Evolutionary conservation across 352 stramenopile species (phyloP), one percentile per base, ranked within the genome.

Genomic region (Phytophthora meadii): DNA sequence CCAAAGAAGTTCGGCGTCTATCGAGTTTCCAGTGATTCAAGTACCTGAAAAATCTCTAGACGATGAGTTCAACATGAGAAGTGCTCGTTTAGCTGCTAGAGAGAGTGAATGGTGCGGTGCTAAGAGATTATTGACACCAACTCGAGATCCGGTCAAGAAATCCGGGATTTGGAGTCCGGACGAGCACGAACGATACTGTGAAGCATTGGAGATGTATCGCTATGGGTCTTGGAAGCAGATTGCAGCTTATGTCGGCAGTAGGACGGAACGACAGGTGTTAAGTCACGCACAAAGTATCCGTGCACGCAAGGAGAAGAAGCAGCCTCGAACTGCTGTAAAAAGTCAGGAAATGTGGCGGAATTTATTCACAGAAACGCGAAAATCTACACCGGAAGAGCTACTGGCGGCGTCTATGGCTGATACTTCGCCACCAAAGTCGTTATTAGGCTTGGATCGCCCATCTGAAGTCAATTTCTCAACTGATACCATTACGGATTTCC

Each of bases 201-300:
- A 54, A 51, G 60, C 42, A 2, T 36, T 67, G 4, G 28, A 46
- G 24, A 41, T 44, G 17, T 61, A 51, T 34, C 59, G 48, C 10
- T 61, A 61, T 25, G 50, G 59, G 4, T 61, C 50, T 46, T 61
- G 59, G 59, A 61, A 54, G 14, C 50, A 59, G 48, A 61, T 67
- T 15, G 59, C 59, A 30, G 32, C 15, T 12, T 28, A 67, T 17
- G 50, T 67, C 1, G 50, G 50, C 4, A 42, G 50, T n/a, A 61
- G 59, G 30, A 67, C 59, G 19, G 56, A 65, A 36, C 56, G 56
- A 7, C 56, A 65, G 40, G 37, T 65, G 11, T 19, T 57, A 7
- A 59, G 47, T 39, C 57, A 59, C 15, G 57, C 48, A 19, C 48
- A 59, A 7, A 65, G 47, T n/a, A 52, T 65, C 52, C 57, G 39